Conservation (phyloP, 768 basidiomycete genomes). For the Tricholoma bakamatsutake region DNA sequence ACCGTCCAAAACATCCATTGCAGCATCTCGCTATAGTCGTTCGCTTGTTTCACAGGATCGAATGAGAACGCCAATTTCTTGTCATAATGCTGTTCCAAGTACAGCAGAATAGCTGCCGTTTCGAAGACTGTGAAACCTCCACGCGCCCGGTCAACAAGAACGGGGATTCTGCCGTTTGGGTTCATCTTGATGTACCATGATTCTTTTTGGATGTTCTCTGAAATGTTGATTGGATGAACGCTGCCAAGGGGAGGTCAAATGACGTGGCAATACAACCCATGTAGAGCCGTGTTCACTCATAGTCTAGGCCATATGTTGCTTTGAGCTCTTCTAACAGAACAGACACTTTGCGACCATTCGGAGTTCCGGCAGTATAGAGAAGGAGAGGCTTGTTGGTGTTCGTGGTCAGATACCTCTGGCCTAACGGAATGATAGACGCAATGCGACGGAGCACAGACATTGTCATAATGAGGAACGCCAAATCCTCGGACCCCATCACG, state of each 20-base stretch:
- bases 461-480: too few species aligned
- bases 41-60: constrained; percentile 16
- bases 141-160: constrained; percentile 21
- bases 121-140: constrained; percentile 32
- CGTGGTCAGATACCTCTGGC: constrained; percentile 8
- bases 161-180: constrained; percentile 38
- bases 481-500: too few species aligned
- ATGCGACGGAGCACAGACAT: too few species aligned
- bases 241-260: neutral
- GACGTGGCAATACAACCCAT: neutral
- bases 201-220: constrained; percentile 21
- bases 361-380: constrained; percentile 44
- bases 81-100: constrained; percentile 40
- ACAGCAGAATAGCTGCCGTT: constrained; percentile 41
- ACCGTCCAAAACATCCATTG: constrained; percentile 36
- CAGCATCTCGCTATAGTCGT: neutral
- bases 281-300: constrained; percentile 22
- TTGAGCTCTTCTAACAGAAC: constrained; percentile 57
- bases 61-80: constrained; percentile 35
- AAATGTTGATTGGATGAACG: constrained; percentile 14
- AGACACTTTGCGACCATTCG: constrained; percentile 50
- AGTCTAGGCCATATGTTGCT: constrained; percentile 30
- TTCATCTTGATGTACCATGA: constrained; percentile 32
- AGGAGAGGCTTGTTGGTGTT: constrained; percentile 18
- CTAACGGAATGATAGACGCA: constrained; percentile 1